A percentile compares a stretch with the other conserved stretches of the same genome.
These are phyloP conservation scores for Scedosporium boydii DNA, from an alignment of 2,329 filamentous ascomycete species.

Conservation along the genomic window DNA sequence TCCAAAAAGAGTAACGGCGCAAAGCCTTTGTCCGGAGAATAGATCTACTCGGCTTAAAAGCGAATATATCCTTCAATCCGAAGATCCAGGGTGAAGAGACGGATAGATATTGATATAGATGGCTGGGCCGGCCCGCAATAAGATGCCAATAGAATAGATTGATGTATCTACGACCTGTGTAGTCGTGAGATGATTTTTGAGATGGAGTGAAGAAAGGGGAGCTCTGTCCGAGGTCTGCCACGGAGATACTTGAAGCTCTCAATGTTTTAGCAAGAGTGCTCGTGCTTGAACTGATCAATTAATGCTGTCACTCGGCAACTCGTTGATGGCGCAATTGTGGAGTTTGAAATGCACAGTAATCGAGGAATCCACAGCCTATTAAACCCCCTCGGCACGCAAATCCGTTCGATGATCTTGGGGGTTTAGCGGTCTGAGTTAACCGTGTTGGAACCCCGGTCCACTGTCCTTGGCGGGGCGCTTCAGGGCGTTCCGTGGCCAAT, in stretches of 20 bases:
- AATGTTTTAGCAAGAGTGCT: too few relatives aligned
- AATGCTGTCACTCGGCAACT: neutral
- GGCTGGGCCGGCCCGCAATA: neutral
- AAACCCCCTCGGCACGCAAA: too few relatives aligned
- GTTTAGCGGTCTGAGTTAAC: too few relatives aligned
- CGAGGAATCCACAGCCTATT: too few relatives aligned
- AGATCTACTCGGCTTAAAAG: neutral
- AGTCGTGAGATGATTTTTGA: neutral
- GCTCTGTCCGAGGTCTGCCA: neutral
- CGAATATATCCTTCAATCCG: neutral
- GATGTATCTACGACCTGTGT: neutral
- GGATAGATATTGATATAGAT: neutral
- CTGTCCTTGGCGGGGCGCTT: too few relatives aligned
- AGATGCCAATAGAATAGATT: neutral
- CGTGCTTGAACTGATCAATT: neutral
- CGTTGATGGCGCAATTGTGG: neutral
- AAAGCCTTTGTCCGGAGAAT: neutral
- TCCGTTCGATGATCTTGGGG: too few relatives aligned
- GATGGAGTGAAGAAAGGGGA: neutral
- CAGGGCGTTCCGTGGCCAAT: neutral
- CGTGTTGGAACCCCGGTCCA: too few relatives aligned
- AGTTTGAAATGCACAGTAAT: too few relatives aligned
- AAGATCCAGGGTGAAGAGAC: neutral
- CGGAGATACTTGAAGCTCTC: neutral
- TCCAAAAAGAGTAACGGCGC: neutral